Percentiles rank a stretch among this genome's conserved stretches.
These are phyloP conservation scores for Lophiotrema nucula DNA, from an alignment of 495 filamentous ascomycete species.

Conservation along the genomic window DNA sequence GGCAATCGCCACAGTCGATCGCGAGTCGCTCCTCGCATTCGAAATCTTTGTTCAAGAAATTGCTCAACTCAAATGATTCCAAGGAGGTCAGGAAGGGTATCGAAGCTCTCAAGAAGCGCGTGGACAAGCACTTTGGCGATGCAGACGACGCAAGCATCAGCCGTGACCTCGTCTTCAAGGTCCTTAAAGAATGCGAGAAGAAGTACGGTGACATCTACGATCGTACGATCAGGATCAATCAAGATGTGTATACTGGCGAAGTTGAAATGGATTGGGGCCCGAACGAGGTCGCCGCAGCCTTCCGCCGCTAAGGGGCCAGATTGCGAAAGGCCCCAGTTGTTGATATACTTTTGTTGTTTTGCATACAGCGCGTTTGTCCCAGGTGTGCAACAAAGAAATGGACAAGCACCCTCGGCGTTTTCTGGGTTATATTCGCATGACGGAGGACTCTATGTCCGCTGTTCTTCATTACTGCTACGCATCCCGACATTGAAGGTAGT, in stretches of 20 bases:
- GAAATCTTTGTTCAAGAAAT: constrained; percentile 76
- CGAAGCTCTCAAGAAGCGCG: constrained; percentile 79
- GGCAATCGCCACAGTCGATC: constrained; percentile 51
- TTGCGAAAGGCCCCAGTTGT: too few relatives aligned
- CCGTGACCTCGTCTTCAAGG: constrained; percentile 68
- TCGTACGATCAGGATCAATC: constrained; percentile 61
- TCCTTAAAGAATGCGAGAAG: constrained; percentile 75
- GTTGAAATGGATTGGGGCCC: constrained; percentile 54
- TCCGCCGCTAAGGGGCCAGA: constrained; percentile 22
- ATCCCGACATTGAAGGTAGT: too few relatives aligned
- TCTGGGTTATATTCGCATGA: too few relatives aligned
- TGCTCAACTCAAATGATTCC: constrained; percentile 72
- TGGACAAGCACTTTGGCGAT: constrained; percentile 95
- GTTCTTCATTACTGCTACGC: too few relatives aligned
- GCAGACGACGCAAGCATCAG: constrained; percentile 71
- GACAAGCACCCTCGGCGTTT: too few relatives aligned
- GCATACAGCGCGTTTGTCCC: too few relatives aligned
- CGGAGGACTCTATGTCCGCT: too few relatives aligned
- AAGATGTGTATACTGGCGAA: constrained; percentile 63
- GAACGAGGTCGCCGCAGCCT: constrained; percentile 23
- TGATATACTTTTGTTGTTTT: too few relatives aligned
- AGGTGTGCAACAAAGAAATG: too few relatives aligned
- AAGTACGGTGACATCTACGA: constrained; percentile 74
- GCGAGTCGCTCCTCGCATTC: constrained; percentile 76
- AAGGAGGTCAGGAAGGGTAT: constrained; percentile 83